These are phyloP conservation scores for Sphagnum magellanicum DNA, from an alignment of 228 moss, liverwort and hornwort genomes.

Conservation along the genomic window DNA sequence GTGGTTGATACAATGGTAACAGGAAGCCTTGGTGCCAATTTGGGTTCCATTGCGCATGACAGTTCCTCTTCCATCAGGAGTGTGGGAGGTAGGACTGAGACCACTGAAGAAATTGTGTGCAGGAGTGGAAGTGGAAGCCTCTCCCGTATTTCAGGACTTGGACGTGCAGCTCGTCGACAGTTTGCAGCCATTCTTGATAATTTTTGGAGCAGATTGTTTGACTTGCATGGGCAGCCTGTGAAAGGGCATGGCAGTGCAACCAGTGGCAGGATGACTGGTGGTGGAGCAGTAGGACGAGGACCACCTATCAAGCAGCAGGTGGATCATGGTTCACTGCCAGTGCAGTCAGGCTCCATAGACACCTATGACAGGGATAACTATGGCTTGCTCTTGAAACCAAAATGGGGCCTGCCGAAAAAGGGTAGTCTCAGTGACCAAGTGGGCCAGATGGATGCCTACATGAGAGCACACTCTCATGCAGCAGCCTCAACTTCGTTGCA, in stretches of 20 bases:
- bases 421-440: slow-evolving; percentile 32
- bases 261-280: slow-evolving; percentile 15
- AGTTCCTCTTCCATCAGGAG: slow-evolving; percentile 56
- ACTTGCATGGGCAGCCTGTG: slow-evolving; percentile 73
- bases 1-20: slow-evolving; percentile 29
- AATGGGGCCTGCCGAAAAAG: slow-evolving; percentile 33
- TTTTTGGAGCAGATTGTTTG: slow-evolving; percentile 72
- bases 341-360: slow-evolving; percentile 12
- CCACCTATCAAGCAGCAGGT: slow-evolving; percentile 7
- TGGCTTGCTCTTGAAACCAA: slow-evolving; percentile 21
- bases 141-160: slow-evolving; percentile 74
- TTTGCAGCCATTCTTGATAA: slow-evolving; percentile 81
- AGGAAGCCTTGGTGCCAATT: slow-evolving; percentile 32
- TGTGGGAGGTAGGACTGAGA: slow-evolving; percentile 58
- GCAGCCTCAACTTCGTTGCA: slow-evolving; percentile 50
- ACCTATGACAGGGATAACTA: slow-evolving; percentile 17
- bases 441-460: slow-evolving; percentile 49
- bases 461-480: slow-evolving; percentile 45
- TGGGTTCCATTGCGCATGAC: slow-evolving; percentile 37
- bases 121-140: slow-evolving; percentile 90
- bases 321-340: slow-evolving; percentile 12
- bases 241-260: slow-evolving; percentile 10
- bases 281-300: slow-evolving; percentile 5
- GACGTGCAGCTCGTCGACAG: slow-evolving; percentile 76
- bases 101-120: slow-evolving; percentile 47